phyloP scores from a whole-genome alignment of 2,329 filamentous ascomycete genomes.

The Raffaelea deltoideospora region DNA sequence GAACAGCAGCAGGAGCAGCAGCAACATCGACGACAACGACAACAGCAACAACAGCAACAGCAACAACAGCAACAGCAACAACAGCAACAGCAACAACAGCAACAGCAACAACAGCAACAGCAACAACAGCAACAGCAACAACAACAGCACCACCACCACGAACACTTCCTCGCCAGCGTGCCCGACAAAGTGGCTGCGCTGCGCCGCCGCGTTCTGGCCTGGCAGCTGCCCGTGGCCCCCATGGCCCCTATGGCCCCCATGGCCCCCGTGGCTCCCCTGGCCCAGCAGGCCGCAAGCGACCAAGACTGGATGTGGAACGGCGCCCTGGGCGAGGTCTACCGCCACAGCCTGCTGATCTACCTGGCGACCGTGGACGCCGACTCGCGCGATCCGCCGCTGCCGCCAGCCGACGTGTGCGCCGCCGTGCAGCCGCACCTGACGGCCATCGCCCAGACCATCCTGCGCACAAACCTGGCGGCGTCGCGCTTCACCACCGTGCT shows the following conservation, averaged over 20 bases:
- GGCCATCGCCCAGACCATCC: constrained; percentile 6
- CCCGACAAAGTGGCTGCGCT: constrained; percentile 1
- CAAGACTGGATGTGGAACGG: constrained; percentile 8
- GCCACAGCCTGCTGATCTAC: constrained; percentile 8
- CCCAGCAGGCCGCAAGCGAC: constrained; percentile 3
- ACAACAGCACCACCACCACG: neutral
- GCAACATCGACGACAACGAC: too few relatives aligned
- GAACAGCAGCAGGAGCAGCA: too few relatives aligned
- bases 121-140: neutral
- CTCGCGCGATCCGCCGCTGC: neutral
- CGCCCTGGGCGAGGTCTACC: constrained; percentile 9
- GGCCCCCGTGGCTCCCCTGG: too few relatives aligned
- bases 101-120: too few relatives aligned
- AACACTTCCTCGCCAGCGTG: neutral
- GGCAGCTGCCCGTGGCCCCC: constrained; percentile 7
- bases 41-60: too few relatives aligned
- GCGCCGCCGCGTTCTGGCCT: constrained; percentile 4
- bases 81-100: too few relatives aligned
- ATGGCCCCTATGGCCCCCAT: too few relatives aligned
- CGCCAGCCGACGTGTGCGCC: neutral
- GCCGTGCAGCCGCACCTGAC: constrained; percentile 6
- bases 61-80: too few relatives aligned
- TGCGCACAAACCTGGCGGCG: constrained; percentile 4
- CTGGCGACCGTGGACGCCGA: constrained; percentile 3
- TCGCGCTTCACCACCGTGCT: constrained; percentile 9